Evolutionary conservation across 441 rosid species (phyloP).

Genomic region (Dalechampia spathulata): DNA sequence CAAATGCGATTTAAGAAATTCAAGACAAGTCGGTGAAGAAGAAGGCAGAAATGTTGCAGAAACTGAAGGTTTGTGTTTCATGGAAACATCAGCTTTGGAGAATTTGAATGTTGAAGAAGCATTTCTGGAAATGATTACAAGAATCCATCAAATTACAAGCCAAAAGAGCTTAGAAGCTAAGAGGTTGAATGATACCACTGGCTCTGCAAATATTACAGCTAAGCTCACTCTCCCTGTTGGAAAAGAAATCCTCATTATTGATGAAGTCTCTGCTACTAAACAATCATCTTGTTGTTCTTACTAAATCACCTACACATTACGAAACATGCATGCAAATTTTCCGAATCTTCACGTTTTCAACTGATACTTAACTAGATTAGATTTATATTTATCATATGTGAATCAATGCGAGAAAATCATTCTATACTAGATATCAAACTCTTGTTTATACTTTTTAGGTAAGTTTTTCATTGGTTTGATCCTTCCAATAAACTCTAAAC

Average conservation of each 20-base stretch:
- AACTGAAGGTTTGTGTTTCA: slow-evolving; percentile 49
- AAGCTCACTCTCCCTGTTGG: slow-evolving; percentile 30
- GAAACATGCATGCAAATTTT: too few relatives aligned
- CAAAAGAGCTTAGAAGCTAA: slow-evolving; percentile 48
- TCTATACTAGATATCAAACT: too few relatives aligned
- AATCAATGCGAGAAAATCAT: too few relatives aligned
- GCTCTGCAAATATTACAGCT: not conserved
- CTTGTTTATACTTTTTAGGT: too few relatives aligned
- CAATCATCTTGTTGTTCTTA: slow-evolving; percentile 41
- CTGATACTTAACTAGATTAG: too few relatives aligned
- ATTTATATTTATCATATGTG: too few relatives aligned
- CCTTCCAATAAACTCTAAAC: too few relatives aligned
- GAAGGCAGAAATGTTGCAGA: slow-evolving; percentile 58
- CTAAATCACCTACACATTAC: too few relatives aligned
- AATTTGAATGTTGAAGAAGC: slow-evolving; percentile 66
- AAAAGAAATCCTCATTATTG: slow-evolving; percentile 37
- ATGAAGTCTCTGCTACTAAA: slow-evolving; percentile 60
- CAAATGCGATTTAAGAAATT: slow-evolving; percentile 46
- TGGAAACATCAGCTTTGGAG: slow-evolving; percentile 73
- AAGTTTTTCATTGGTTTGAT: too few relatives aligned
- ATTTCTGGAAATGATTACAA: slow-evolving; percentile 50
- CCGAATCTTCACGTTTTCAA: too few relatives aligned
- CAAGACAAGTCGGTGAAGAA: slow-evolving; percentile 47
- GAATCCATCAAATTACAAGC: slow-evolving; percentile 47
- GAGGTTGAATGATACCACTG: slow-evolving; percentile 17